Evolutionary conservation across 2,329 filamentous ascomycete genomes (phyloP).

Genomic region (Sporothrix humicola): DNA sequence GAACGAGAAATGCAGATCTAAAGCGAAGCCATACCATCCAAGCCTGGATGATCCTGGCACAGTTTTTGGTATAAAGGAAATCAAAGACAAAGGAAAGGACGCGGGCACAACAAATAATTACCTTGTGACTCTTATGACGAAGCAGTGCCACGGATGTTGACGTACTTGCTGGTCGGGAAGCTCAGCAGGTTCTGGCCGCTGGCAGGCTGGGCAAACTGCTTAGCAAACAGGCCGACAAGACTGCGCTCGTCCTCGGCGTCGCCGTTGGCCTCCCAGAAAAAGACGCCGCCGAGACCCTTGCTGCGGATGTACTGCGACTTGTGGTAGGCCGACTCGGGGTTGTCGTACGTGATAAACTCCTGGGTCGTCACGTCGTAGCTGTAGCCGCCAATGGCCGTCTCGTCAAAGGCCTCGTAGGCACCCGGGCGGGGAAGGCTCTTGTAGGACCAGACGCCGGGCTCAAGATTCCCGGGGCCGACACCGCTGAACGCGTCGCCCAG

Average conservation of each 20-base stretch:
- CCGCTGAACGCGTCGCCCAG: constrained; percentile 68
- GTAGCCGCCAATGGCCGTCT: constrained; percentile 67
- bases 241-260: constrained; percentile 62
- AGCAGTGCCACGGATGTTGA: constrained; percentile 53
- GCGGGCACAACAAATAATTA: background rate
- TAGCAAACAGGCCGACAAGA: constrained; percentile 61
- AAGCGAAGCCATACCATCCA: background rate
- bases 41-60: background rate
- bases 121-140: background rate
- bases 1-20: too few relatives aligned
- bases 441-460: constrained; percentile 74
- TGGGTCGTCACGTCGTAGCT: constrained; percentile 65
- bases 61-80: constrained; percentile 1
- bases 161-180: constrained; percentile 63
- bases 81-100: background rate
- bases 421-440: constrained; percentile 69
- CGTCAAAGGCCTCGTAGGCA: constrained; percentile 62
- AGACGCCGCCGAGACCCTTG: constrained; percentile 71
- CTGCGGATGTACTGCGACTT: constrained; percentile 70
- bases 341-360: constrained; percentile 75
- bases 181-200: constrained; percentile 56
- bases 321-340: constrained; percentile 58
- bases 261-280: constrained; percentile 84
- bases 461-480: constrained; percentile 62
- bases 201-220: constrained; percentile 59